Evolutionary conservation across 2,329 filamentous ascomycete genomes (phyloP).

Genomic region (Scytalidium sp.): DNA sequence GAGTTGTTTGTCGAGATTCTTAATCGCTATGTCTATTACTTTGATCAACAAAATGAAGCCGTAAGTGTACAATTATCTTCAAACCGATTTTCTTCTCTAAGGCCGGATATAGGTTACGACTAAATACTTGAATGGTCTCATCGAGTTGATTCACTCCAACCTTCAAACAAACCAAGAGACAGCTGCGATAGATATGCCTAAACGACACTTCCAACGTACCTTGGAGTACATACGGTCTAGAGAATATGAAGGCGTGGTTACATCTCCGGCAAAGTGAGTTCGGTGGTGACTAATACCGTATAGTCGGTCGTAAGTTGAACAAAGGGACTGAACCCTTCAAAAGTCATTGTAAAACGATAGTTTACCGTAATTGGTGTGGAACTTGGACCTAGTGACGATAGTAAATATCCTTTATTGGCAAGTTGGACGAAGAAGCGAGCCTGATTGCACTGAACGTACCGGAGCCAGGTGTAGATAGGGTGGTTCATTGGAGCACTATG

Average conservation of each 20-base stretch:
- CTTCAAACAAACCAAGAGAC: conserved; percentile 81
- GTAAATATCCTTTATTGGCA: not conserved
- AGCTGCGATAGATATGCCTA: conserved; percentile 80
- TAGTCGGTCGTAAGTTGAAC: not conserved
- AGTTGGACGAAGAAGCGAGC: not conserved
- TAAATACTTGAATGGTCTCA: conserved; percentile 96
- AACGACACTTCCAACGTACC: conserved; percentile 91
- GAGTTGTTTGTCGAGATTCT: conserved; percentile 98
- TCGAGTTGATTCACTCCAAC: conserved; percentile 97
- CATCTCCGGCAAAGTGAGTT: conserved; percentile 38
- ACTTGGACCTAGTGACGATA: not conserved
- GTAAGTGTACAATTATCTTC: conserved; percentile 41
- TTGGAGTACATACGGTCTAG: conserved; percentile 89
- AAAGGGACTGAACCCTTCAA: not conserved
- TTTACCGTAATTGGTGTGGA: not conserved
- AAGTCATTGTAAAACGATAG: conserved; percentile 23
- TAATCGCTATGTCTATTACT: conserved; percentile 98
- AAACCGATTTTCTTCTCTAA: conserved; percentile 12
- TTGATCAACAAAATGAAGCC: conserved; percentile 97
- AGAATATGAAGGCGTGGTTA: conserved; percentile 88
- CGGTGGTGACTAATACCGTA: conserved; percentile 43
- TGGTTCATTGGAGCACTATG: not conserved
- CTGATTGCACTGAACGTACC: not conserved
- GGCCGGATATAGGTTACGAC: conserved; percentile 65
- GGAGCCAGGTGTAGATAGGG: not conserved